These are phyloP conservation scores for Paraphaeosphaeria sporulosa DNA, from an alignment of 2,329 filamentous ascomycete genomes.

Conservation along the genomic window DNA sequence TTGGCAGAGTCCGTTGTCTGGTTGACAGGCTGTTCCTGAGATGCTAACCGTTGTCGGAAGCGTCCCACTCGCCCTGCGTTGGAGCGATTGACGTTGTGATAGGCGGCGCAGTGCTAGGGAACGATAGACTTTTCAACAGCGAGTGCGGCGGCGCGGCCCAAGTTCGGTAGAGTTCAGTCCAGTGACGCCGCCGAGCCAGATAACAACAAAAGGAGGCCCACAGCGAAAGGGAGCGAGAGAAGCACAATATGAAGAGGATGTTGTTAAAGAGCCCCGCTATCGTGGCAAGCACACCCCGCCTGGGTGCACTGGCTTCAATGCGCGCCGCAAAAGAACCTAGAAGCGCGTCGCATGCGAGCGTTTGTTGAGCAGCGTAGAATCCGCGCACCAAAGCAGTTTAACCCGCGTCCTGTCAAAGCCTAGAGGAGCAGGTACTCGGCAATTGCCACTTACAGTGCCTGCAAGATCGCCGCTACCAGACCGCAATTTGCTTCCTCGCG, in stretches of 20 bases:
- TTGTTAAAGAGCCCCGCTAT: conserved; percentile 2
- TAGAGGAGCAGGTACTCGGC: conserved; percentile 21
- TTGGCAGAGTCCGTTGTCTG: not conserved
- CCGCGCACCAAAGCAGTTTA: conserved; percentile 36
- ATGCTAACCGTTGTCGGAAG: conserved; percentile 5
- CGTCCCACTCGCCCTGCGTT: conserved; percentile 13
- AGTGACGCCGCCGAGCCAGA: conserved; percentile 5
- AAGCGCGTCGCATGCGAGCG: conserved; percentile 27
- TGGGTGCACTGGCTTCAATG: conserved; percentile 1
- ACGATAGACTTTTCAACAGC: conserved; percentile 18
- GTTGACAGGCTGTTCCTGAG: conserved; percentile 14
- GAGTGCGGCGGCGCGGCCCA: conserved; percentile 14
- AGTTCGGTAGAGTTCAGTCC: conserved; percentile 18
- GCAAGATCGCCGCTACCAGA: conserved; percentile 22
- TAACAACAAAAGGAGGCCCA: not conserved
- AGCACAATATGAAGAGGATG: conserved; percentile 1
- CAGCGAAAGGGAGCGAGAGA: not conserved
- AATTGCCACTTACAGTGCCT: conserved; percentile 35
- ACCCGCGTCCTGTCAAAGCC: conserved; percentile 20
- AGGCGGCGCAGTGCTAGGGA: conserved; percentile 10
- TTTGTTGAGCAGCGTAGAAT: conserved; percentile 36
- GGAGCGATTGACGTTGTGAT: conserved; percentile 7
- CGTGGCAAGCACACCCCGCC: not conserved
- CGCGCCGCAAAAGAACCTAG: conserved; percentile 10
- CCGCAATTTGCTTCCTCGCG: conserved; percentile 46